Conservation (phyloP, 495 filamentous ascomycete genomes). For the Penicillium macrosclerotiorum region DNA sequence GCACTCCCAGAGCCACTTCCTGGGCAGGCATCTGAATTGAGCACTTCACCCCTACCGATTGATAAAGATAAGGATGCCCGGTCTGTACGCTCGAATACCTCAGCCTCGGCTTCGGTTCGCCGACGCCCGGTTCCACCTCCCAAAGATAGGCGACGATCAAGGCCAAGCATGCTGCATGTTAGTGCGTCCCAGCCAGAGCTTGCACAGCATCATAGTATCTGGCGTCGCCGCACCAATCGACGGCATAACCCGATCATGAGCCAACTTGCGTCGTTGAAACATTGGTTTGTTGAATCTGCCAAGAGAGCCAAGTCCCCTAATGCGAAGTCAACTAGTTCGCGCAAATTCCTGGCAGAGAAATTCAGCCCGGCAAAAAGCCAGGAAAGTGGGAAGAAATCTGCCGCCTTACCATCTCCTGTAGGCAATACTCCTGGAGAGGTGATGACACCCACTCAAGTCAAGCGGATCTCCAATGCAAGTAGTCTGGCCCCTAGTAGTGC, state of each 20-base stretch:
- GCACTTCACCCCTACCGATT: slow-evolving; percentile 59
- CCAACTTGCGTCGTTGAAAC: slow-evolving; percentile 81
- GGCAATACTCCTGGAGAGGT: slow-evolving; percentile 23
- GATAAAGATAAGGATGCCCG: no score
- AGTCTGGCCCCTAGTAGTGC: slow-evolving; percentile 47
- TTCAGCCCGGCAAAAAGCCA: slow-evolving; percentile 43
- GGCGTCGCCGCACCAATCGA: slow-evolving; percentile 52
- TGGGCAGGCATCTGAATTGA: slow-evolving; percentile 37
- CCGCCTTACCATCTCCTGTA: slow-evolving; percentile 17
- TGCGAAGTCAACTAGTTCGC: slow-evolving; percentile 31
- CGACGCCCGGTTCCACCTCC: slow-evolving; percentile 77
- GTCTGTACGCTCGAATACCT: slow-evolving; percentile 67
- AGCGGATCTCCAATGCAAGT: slow-evolving; percentile 44
- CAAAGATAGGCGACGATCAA: slow-evolving; percentile 72
- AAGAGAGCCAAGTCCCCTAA: slow-evolving; percentile 70
- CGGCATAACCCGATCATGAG: slow-evolving; percentile 70
- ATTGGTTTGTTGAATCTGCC: slow-evolving; percentile 78
- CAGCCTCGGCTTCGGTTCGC: slow-evolving; percentile 52
- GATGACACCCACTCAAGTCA: slow-evolving; percentile 41
- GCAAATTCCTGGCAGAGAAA: slow-evolving; percentile 44
- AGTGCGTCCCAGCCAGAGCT: slow-evolving; percentile 71
- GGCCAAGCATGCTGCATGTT: slow-evolving; percentile 77
- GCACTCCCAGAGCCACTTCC: slow-evolving; percentile 61
- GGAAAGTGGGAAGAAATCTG: slow-evolving; percentile 33
- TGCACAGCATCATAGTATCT: slow-evolving; percentile 52